phyloP scores from a whole-genome alignment of 331 rosid genomes.

The Stylosanthes scabra region DNA sequence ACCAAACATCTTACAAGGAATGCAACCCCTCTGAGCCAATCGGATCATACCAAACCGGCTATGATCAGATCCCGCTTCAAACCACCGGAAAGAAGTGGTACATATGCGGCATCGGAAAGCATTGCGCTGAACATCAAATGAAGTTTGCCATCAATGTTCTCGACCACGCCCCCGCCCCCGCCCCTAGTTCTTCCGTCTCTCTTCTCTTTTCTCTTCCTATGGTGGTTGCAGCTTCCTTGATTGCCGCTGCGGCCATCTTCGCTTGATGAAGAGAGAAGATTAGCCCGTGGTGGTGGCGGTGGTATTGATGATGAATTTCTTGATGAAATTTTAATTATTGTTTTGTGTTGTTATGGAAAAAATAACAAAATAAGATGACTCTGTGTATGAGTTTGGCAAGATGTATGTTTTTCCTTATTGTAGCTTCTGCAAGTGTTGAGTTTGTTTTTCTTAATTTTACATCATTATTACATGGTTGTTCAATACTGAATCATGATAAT shows the following conservation, averaged over 20 bases:
- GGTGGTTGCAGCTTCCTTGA: background rate
- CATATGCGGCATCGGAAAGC: constrained; percentile 10
- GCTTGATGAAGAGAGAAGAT: constrained; percentile 1
- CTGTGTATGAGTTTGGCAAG: no score
- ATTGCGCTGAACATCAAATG: constrained; percentile 42
- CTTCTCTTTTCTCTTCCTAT: background rate
- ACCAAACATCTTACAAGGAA: background rate
- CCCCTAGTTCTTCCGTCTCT: constrained; percentile 41
- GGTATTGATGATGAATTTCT: no score
- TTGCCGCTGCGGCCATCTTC: constrained; percentile 20
- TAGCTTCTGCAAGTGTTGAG: no score
- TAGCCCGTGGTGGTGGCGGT: no score
- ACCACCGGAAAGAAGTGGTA: constrained; percentile 49
- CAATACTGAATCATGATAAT: no score
- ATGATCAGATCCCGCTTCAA: background rate
- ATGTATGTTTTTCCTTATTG: no score
- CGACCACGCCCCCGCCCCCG: constrained; percentile 10
- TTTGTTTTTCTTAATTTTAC: no score
- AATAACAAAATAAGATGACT: no score
- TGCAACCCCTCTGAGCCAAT: constrained; percentile 25
- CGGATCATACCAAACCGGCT: constrained; percentile 18
- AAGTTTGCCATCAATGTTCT: constrained; percentile 40
- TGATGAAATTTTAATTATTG: no score
- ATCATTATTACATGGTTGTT: no score
- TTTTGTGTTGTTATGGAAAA: no score